phyloP scores from a whole-genome alignment of 73 alveolate genomes.

The Tetrahymena malaccensis region DNA sequence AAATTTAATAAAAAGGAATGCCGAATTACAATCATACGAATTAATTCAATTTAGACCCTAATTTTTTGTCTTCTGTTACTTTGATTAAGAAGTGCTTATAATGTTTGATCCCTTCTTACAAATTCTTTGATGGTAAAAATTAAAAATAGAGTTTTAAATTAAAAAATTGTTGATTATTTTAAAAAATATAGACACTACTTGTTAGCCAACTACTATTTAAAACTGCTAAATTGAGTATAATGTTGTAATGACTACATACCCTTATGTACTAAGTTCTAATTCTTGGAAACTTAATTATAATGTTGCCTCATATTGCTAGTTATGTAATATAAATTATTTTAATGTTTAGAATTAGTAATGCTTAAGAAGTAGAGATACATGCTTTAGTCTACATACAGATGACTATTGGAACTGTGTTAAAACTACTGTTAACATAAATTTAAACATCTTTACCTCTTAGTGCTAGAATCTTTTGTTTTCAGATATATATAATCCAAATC shows the following conservation, averaged over 20 bases:
- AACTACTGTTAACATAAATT: not conserved
- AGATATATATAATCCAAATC: not conserved
- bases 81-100: not conserved
- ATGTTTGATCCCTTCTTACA: not conserved
- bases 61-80: not conserved
- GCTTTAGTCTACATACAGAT: not conserved
- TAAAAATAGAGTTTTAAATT: no score
- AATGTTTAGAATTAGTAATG: not conserved
- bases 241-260: not conserved
- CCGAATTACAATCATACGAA: not conserved
- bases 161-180: no score
- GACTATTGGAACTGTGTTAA: not conserved
- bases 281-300: not conserved
- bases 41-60: not conserved
- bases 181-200: not conserved
- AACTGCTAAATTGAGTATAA: not conserved
- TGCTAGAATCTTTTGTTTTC: not conserved
- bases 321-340: not conserved
- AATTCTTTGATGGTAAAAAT: not conserved
- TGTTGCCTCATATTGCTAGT: not conserved
- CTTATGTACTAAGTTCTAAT: not conserved
- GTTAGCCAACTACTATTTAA: not conserved
- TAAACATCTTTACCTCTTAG: not conserved
- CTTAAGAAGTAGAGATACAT: not conserved
- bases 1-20: not conserved